Evolutionary conservation across 2,329 filamentous ascomycete genomes (phyloP), one percentile per base, ranked within the genome.

Genomic region (Sporothrix curviconia): DNA sequence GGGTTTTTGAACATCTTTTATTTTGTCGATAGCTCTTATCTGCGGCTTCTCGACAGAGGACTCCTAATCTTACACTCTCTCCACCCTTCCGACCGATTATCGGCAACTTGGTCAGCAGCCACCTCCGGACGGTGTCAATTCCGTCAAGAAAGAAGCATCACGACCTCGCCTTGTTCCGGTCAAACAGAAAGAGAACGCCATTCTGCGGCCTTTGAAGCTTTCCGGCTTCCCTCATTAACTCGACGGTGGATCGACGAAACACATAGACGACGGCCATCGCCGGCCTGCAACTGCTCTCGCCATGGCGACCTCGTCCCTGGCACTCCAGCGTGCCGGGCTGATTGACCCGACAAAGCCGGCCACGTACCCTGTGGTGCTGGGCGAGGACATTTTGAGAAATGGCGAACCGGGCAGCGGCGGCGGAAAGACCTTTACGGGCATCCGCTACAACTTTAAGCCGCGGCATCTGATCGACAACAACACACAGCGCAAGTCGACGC

Each of bases 361-460:
- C 22, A 81, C 82, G 66, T 86, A 85, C 65, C 83, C 82, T 51
- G 78, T 86, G 57, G 76, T 86, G 47, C 74, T 86, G 44, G 84
- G 83, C 67, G 83, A 86, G 64, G 78, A 79, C 28, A 71, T 86
- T 32, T 71, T 84, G 22, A 22, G 19, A 17, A 36, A 42, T 36
- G 79, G 80, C 42, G 80, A 78, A 62, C 69, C 51, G 61, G 69
- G 36, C 54, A 28, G 40, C 22, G 42, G 78, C 1, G 71, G 78
- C 32, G 81, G 80, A 62, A 80, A 84, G 60, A 72, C 81, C 49
- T 84, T 81, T 63, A 85, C 82, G 1, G 79, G 79, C 56, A 74
- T 86, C 50, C 73, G 78, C 70, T 86, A 85, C 66, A 86, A 86
- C 64, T 80, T 85, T 70, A 84, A 82, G 66, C 81, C 82, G 15